Base-by-base conservation (phyloP, 768 basidiomycete genomes). In the Naganishia friedmannii region DNA sequence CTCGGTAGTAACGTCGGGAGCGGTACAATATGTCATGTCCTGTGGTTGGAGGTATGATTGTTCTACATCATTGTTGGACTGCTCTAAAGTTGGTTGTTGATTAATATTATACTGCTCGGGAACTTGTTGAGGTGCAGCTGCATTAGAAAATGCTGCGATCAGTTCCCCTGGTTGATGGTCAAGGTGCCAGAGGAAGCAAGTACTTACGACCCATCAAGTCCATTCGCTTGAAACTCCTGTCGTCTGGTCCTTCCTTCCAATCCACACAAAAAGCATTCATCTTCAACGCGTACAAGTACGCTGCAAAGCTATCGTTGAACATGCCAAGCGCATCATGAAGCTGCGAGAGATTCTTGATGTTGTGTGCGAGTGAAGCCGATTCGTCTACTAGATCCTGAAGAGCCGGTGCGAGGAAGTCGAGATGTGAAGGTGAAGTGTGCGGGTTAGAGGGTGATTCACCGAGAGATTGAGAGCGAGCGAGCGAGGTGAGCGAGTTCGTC, bases 181-280 rank as follows among this genome's bases (percentile, higher is more conserved):
- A 12, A 17, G 6, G 9, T n/a, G 2, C 7, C 57, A 58, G 48
- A 26, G 4, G 21, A 17, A 17, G 15, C 39, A 12, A 19, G 9
- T 1, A 7, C 57, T 23, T 42, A 23, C 57, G 57, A 10, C 34
- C 32, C 57, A 39, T 23, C 34, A 3, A 39, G 4, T 58, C 57
- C 34, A 31, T 58, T 21, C n/a, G 21, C 39, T 23, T 37, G 57
- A 58, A 58, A 58, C 34, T 58, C 19, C 32, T 39, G 19, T 37
- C 57, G 0, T 89, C 17, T 74, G 84, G 69, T 72, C 89, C 92
- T 85, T 93, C 89, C 0, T 87, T 87, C 92, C 92, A 96, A 78
- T 96, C 93, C 0, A 88, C 88, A n/a, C 92, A 93, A 68, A 95
- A 85, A 2, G 92, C 88, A 77, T 94, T 93, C 92, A 97, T 95